Evolutionary conservation across 2,329 filamentous ascomycete genomes (phyloP).

Genomic region (Scedosporium aurantiacum): DNA sequence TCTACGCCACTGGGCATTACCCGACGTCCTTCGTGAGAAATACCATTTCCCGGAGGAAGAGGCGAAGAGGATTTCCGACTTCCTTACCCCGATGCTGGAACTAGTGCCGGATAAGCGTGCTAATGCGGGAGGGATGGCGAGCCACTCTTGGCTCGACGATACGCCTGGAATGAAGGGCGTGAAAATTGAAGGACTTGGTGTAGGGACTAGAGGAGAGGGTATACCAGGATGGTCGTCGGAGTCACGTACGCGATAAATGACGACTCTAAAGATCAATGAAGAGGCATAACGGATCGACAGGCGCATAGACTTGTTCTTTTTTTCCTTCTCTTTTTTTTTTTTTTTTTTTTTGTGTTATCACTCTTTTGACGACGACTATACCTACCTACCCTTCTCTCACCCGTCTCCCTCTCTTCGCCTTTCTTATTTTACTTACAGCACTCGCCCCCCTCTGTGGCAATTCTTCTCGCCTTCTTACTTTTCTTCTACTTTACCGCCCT

Average conservation of each 20-base stretch:
- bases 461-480: no score
- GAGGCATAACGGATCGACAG: neutral
- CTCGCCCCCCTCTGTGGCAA: no score
- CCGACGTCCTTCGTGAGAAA: constrained; percentile 89
- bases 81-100: constrained; percentile 85
- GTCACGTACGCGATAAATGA: constrained; percentile 62
- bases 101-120: constrained; percentile 78
- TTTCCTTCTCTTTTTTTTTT: neutral
- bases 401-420: neutral
- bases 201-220: constrained; percentile 76
- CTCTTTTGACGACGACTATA: neutral
- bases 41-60: constrained; percentile 89
- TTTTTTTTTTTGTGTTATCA: neutral
- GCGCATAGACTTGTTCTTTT: neutral
- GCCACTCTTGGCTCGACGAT: constrained; percentile 70
- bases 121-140: constrained; percentile 92
- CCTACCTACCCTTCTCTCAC: neutral
- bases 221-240: constrained; percentile 92
- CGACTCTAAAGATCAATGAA: neutral
- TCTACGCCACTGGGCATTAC: constrained; percentile 86
- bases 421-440: no score
- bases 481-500: no score
- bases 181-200: constrained; percentile 59
- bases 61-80: constrained; percentile 64
- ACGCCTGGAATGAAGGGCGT: constrained; percentile 81